Base-by-base conservation (phyloP, 2,329 filamentous ascomycete species). In the Madurella fahalii region DNA sequence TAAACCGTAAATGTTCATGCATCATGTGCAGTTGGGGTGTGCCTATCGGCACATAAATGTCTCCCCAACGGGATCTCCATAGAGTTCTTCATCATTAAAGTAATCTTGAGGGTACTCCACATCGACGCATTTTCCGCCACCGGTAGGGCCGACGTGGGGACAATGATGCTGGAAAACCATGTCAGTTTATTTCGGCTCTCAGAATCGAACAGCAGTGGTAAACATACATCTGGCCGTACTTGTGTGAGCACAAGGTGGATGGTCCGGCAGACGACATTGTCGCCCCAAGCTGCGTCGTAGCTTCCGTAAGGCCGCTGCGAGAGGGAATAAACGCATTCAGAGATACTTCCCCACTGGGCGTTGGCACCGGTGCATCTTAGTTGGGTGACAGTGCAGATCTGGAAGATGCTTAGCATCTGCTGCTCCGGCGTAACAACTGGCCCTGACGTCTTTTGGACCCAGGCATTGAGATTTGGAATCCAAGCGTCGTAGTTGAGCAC, bases 401-500 rank as follows among this genome's bases (percentile, higher is more conserved):
- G 60, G 16, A 63, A 40, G 41, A 69, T 70, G 44, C 64, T 65
- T 4, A 57, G 61, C 8, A 58, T 54, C 49, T 69, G 67, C 40
- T 67, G 61, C 2, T 52, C 43, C 4, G 64, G 61, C 47, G 68
- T 64, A 30, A 65, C 58, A 17, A 68, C 56, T 61, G 13, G 63
- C 67, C 11, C 61, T 63, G 8, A 63, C 64, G 30, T 61, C 52
- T n/a, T 66, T 57, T 25, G 25, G 20, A 69, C 65, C 70, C 71
- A 75, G 44, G 64, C 57, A 52, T 71, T 67, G 18, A 77, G 66
- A 31, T 72, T 73, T 4, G 72, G 70, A n/a, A 76, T 70, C 66
- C 69, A 74, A 18, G 73, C 72, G 58, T 76, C 72, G 58, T 74
- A 76, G 31, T 71, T 67, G 12, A 69, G 54, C 11, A 76, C 72